Evolutionary conservation across 176 grass and related monocot genomes (phyloP), one percentile per base, ranked within the genome.

Genomic region (Paspalum notatum): DNA sequence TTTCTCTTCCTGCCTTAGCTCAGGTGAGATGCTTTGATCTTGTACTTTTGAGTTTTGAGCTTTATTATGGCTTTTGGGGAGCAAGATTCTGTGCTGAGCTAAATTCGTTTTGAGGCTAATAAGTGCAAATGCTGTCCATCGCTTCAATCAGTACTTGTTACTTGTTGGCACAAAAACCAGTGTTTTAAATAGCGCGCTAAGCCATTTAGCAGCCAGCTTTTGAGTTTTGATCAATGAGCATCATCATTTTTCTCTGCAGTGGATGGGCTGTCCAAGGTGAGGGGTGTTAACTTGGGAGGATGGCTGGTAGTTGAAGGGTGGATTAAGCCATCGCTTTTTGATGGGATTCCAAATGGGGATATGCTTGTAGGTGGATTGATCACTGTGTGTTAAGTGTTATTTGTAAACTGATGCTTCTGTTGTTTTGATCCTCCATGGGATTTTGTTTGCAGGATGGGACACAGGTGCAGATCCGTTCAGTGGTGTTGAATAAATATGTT

Each of bases 261-360:
- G 53, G 73, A 91, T 89, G 89, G 85, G 41, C 73, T 91, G 43
- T 68, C 77, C 12, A 91, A 91, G 66, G 86, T 91, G 24, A 85
- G 87, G 71, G 84, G 72, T 61, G 92, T 94, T 12, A 94, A 91
- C 66, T 87, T 94, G 80, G 92, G 92, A 58, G 89, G 92, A 50
- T 94, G 92, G 92, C 54, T 94, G 47, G 92, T 94, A 86, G 48
- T 91, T 58, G 92, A 94, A 79, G 80, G 89, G 57, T 94, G 86
- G 92, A 91, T 94, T 85, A 91, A 87, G 68, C 92, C 92, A 46
- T 89, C 89, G 42, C 80, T 89, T 56, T 94, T 94, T 32, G 83
- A 91, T n/a, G 89, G 86, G 16, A 94, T 94, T 82, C 77, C 92
- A 72, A 94, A 89, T 81, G 77, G 89, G 20, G 92, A 91, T 75